A percentile compares a stretch with the other conserved stretches of the same genome.
Evolutionary conservation across 2,329 filamentous ascomycete genomes (phyloP).

Genomic region (Aspergillus aculeatus): DNA sequence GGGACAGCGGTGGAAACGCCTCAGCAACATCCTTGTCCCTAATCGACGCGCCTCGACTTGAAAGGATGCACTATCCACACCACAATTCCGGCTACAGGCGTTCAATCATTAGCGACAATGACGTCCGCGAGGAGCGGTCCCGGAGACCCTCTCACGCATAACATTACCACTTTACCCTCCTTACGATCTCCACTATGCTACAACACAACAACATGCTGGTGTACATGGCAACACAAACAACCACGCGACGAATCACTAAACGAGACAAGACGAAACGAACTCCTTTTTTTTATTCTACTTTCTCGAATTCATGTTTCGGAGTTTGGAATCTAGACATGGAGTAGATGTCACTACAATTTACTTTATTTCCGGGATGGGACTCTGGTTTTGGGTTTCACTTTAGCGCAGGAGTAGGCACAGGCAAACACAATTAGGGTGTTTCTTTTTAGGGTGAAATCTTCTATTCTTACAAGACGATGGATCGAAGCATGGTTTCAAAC

Average conservation of each 20-base stretch:
- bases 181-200: background rate
- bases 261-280: constrained; percentile 1
- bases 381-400: constrained; percentile 1
- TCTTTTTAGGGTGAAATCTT: background rate
- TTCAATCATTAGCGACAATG: background rate
- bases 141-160: background rate
- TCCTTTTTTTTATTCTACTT: background rate
- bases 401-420: constrained; percentile 8
- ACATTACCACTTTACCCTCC: background rate
- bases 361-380: background rate
- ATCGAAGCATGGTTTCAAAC: too few species aligned
- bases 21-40: constrained; percentile 34
- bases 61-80: background rate
- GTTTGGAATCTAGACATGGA: constrained; percentile 1
- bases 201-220: background rate
- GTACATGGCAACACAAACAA: background rate
- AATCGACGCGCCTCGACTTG: constrained; percentile 20
- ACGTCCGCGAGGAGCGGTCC: background rate
- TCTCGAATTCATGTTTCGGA: background rate
- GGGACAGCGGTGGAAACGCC: constrained; percentile 33
- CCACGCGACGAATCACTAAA: background rate
- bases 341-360: background rate
- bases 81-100: background rate
- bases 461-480: background rate
- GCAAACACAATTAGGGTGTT: background rate